These are phyloP conservation scores for Dactylellina sp. DNA, from an alignment of 2,329 filamentous ascomycete species.

Conservation along the genomic window DNA sequence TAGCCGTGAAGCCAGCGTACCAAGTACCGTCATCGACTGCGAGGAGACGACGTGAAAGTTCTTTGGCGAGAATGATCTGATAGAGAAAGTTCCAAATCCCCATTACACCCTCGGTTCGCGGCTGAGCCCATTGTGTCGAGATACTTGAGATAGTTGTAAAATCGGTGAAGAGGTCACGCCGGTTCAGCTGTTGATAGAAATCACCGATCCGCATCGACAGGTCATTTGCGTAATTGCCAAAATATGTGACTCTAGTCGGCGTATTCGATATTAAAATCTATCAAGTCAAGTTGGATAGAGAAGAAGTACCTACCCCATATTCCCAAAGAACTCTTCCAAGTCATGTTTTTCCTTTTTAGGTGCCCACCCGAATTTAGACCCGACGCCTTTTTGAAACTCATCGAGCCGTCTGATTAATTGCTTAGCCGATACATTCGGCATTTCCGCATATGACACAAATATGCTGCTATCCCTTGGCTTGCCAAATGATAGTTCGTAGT, in stretches of 20 bases:
- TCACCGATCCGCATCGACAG: conserved; percentile 20
- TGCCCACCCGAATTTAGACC: conserved; percentile 25
- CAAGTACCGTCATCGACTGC: conserved; percentile 17
- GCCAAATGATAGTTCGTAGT: conserved; percentile 31
- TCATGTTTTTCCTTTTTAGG: conserved; percentile 40
- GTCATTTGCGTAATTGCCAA: conserved; percentile 12
- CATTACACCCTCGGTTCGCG: conserved; percentile 18
- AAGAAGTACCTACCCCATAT: conserved; percentile 24
- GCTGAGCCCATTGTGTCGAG: conserved; percentile 28
- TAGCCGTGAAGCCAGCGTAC: conserved; percentile 37
- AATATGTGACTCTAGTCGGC: conserved; percentile 7
- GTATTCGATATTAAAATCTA: no score
- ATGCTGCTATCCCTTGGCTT: conserved; percentile 28
- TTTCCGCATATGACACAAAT: conserved; percentile 18
- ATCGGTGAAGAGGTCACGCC: conserved; percentile 33
- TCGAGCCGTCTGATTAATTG: conserved; percentile 24
- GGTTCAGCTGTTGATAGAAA: conserved; percentile 40
- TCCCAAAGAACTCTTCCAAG: conserved; percentile 35
- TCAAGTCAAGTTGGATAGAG: no score
- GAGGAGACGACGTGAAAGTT: conserved; percentile 21
- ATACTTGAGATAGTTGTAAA: conserved; percentile 32
- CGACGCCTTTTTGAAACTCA: conserved; percentile 9
- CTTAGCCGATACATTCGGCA: conserved; percentile 28
- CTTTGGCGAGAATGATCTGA: conserved; percentile 44
- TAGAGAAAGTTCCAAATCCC: conserved; percentile 50